Percentiles rank a stretch among this genome's conserved stretches.
Conservation (phyloP, 169 alveolate species). For the Eimeria tenella region DNA sequence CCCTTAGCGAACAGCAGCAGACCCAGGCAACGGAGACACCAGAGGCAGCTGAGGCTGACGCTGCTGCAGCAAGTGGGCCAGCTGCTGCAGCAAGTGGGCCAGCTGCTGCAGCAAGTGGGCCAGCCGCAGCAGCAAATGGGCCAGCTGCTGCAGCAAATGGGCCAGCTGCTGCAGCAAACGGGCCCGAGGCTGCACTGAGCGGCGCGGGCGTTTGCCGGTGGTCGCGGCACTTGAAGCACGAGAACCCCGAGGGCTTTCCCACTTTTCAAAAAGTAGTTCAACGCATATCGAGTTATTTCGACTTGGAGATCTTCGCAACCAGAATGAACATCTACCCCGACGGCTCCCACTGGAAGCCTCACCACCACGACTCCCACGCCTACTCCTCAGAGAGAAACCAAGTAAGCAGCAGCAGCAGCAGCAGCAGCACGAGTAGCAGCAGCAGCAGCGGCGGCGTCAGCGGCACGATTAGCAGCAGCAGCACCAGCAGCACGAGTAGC, state of each 20-base stretch:
- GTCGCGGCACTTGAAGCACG: slow-evolving; percentile 79
- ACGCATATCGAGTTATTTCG: slow-evolving; percentile 75
- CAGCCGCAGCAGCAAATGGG: neutral
- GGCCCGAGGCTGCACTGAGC: neutral
- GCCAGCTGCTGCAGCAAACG: neutral
- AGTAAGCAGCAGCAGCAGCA: neutral
- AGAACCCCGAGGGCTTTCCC: slow-evolving; percentile 77
- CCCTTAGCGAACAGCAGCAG: no score
- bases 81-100: neutral
- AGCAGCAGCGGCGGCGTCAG: no score
- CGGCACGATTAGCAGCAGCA: no score
- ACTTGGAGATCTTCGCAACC: slow-evolving; percentile 71
- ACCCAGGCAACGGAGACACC: no score
- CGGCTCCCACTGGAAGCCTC: slow-evolving; percentile 84
- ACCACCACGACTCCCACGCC: slow-evolving; percentile 85
- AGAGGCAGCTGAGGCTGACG: neutral
- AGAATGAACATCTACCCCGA: slow-evolving; percentile 82
- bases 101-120: slow-evolving; percentile 6
- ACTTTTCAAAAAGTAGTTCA: slow-evolving; percentile 70
- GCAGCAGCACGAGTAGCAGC: no score
- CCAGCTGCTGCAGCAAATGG: neutral
- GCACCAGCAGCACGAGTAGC: no score
- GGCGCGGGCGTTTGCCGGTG: slow-evolving; percentile 46
- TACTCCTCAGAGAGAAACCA: slow-evolving; percentile 58
- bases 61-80: slow-evolving; percentile 29